Base-by-base conservation (phyloP, 23 red algal genomes). In the Agarophyton chilense region DNA sequence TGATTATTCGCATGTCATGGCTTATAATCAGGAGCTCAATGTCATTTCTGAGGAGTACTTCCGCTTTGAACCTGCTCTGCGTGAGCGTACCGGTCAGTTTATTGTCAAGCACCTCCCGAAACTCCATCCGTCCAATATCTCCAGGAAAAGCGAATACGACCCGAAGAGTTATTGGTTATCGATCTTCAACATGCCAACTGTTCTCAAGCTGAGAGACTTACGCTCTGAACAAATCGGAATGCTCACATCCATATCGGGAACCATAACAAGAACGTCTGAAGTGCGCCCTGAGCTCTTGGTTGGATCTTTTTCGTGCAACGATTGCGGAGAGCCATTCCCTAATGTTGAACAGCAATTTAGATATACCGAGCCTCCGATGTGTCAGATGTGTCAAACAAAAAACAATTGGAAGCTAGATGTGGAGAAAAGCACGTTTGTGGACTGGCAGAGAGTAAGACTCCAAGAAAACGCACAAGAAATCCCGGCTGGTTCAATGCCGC, bases 381-480 rank as follows among this genome's bases (percentile, higher is more conserved):
- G 97, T 26, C 89, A 86, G 51, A 90, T 31, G 21, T 99, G 97
- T 50, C 43, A 89, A 31, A 93, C 92, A 54, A 95, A 95, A 65
- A 66, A 77, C 40, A 86, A 87, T 14, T 99, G 97, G 97, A 96
- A 92, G 53, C 92, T 99, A 8, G 81, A 89, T 26, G 77, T 94
- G 17, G 90, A 95, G 77, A 81, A 92, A 46, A 93, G 88, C 22
- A 78, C 75, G 34, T 99, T 99, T 63, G 86, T 96, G 28, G 97
- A 99, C 63, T 99, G 97, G 97, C 97, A 99, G 62, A 56, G 93
- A 22, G 81, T 99, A 3, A 90, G 93, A 25, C 32, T 99, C 2
- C 97, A 99, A 56, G 97, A 99, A 72, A 90, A 94, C 35, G 85
- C 97, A 16, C 80, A 89, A 16, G 97, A 99, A 83, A 99, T 99